Percentiles rank a stretch among this genome's conserved stretches.
These are phyloP conservation scores for Alternaria sp. DNA, from an alignment of 2,329 filamentous ascomycete genomes.

Conservation along the genomic window DNA sequence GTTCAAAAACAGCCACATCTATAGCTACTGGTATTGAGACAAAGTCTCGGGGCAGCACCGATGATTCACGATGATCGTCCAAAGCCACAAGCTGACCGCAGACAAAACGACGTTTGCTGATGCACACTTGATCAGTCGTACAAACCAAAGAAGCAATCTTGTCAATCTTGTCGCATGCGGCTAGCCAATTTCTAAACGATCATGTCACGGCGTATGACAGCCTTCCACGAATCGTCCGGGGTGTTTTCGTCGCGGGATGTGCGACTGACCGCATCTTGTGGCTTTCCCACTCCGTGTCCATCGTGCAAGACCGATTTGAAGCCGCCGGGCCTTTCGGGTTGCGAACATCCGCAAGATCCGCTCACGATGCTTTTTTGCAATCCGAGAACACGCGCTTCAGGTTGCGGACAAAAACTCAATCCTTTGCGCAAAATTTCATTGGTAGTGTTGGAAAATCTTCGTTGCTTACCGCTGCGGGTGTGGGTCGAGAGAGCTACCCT, in stretches of 20 bases:
- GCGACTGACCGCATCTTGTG: neutral
- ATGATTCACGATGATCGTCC: neutral
- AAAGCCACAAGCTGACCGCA: neutral
- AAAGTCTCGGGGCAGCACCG: neutral
- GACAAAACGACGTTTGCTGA: neutral
- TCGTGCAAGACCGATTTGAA: neutral
- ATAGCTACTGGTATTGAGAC: neutral
- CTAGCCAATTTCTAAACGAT: neutral
- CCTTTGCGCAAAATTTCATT: neutral
- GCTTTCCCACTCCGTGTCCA: neutral
- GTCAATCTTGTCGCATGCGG: neutral
- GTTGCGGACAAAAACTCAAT: neutral
- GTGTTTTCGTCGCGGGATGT: neutral
- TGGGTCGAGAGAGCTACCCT: neutral
- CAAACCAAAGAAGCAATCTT: neutral
- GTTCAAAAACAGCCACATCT: neutral
- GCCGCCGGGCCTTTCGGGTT: slow-evolving; percentile 16
- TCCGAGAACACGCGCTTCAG: neutral
- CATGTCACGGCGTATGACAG: neutral
- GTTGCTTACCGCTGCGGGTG: neutral
- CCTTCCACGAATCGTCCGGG: neutral
- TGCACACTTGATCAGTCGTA: neutral
- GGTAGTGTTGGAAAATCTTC: neutral
- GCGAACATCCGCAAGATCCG: slow-evolving; percentile 18
- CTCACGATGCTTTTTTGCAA: neutral